Percentiles rank a stretch among this genome's conserved stretches.
phyloP scores from a whole-genome alignment of 129 eudicot species.

The Centrapalus pauciflorus region DNA sequence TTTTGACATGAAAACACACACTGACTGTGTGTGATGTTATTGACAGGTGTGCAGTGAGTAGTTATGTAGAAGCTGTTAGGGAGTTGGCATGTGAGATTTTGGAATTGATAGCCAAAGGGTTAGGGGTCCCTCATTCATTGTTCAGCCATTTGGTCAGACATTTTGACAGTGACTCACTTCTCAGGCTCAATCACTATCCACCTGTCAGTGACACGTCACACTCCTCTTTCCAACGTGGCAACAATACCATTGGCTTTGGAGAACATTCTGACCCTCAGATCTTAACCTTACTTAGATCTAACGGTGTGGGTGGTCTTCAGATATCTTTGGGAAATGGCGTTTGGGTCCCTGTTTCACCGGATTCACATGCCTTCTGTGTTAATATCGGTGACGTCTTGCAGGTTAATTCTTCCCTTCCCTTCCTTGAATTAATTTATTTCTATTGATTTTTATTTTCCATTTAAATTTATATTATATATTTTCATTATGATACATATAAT shows the following conservation, averaged over 20 bases:
- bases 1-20: too few relatives aligned
- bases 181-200: conserved; percentile 86
- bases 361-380: conserved; percentile 60
- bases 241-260: conserved; percentile 51
- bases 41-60: conserved; percentile 47
- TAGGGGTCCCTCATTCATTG: conserved; percentile 35
- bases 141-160: conserved; percentile 48
- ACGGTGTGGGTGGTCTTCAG: conserved; percentile 66
- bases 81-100: conserved; percentile 65
- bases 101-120: conserved; percentile 55
- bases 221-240: conserved; percentile 21
- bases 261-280: conserved; percentile 95
- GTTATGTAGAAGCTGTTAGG: conserved; percentile 54
- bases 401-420: conserved; percentile 38
- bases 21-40: not conserved
- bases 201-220: conserved; percentile 30
- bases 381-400: conserved; percentile 73
- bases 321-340: conserved; percentile 50
- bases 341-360: conserved; percentile 67
- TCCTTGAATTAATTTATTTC: too few relatives aligned
- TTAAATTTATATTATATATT: too few relatives aligned
- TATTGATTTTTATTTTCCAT: too few relatives aligned
- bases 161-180: conserved; percentile 53
- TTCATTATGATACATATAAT: too few relatives aligned
- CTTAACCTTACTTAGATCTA: conserved; percentile 63